These are phyloP conservation scores for Hanseniaspora meyeri DNA, from an alignment of 805 yeast genomes.

Conservation along the genomic window DNA sequence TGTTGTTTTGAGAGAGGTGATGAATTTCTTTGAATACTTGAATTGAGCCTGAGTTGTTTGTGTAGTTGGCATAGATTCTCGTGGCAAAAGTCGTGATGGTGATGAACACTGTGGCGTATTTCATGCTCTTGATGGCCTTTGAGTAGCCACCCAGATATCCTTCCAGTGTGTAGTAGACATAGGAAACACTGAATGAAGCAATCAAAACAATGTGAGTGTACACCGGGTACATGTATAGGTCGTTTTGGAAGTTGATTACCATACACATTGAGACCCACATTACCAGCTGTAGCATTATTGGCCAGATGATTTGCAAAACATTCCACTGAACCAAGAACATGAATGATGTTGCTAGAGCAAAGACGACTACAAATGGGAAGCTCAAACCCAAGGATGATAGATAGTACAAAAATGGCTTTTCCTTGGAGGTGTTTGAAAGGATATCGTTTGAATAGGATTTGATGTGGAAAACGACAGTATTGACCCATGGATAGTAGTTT, in stretches of 20 bases:
- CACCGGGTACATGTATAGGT: conserved; percentile 75
- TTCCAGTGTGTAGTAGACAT: conserved; percentile 14
- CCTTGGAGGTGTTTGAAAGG: background rate
- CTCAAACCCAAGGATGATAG: conserved; percentile 51
- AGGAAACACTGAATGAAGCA: conserved; percentile 41
- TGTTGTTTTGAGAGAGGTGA: background rate
- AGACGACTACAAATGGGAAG: conserved; percentile 40
- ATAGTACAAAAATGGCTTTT: background rate
- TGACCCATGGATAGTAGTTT: conserved; percentile 42
- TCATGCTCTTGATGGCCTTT: conserved; percentile 13
- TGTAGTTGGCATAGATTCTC: conserved; percentile 47
- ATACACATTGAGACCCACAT: conserved; percentile 47
- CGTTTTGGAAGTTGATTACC: conserved; percentile 26
- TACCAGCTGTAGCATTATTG: conserved; percentile 22
- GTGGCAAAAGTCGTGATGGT: conserved; percentile 30
- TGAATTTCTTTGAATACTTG: conserved; percentile 35
- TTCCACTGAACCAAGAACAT: conserved; percentile 34
- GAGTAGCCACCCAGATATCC: background rate
- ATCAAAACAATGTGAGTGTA: conserved; percentile 57
- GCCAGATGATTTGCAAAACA: conserved; percentile 24
- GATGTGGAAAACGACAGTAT: conserved; percentile 63
- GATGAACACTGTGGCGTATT: background rate
- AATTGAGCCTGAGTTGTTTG: conserved; percentile 66
- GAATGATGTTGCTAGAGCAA: conserved; percentile 15
- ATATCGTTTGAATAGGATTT: too few species aligned